phyloP scores from a whole-genome alignment of 331 rosid genomes.

The Telfairia occidentalis region DNA sequence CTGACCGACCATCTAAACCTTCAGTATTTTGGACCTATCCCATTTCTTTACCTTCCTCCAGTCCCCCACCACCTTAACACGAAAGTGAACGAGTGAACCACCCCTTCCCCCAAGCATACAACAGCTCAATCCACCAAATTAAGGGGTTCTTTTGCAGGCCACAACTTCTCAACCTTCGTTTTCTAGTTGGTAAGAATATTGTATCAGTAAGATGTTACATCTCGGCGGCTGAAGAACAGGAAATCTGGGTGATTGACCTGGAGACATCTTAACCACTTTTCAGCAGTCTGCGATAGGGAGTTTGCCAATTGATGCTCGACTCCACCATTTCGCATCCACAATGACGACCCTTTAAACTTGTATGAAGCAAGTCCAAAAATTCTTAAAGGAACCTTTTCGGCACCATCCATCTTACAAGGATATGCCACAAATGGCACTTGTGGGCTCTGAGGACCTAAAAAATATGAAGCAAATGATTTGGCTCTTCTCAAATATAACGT shows the following conservation, averaged over 20 bases:
- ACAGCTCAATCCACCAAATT: neutral
- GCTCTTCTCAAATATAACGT: neutral
- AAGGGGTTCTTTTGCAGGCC: slow-evolving; percentile 1
- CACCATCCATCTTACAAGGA: slow-evolving; percentile 19
- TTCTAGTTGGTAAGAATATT: neutral
- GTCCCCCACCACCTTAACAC: neutral
- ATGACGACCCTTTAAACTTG: slow-evolving; percentile 63
- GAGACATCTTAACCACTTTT: slow-evolving; percentile 41
- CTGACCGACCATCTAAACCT: neutral
- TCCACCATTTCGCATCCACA: slow-evolving; percentile 73
- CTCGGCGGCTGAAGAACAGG: slow-evolving; percentile 57
- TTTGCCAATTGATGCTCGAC: slow-evolving; percentile 39
- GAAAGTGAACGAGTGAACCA: neutral
- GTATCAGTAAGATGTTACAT: slow-evolving; percentile 2
- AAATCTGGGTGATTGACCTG: slow-evolving; percentile 85
- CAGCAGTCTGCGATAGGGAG: slow-evolving; percentile 48
- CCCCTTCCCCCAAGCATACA: neutral
- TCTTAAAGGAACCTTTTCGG: slow-evolving; percentile 39
- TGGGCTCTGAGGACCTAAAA: slow-evolving; percentile 38
- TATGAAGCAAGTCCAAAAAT: slow-evolving; percentile 87
- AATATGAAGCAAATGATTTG: neutral
- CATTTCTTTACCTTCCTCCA: neutral
- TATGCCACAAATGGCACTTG: slow-evolving; percentile 26
- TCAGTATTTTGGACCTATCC: neutral
- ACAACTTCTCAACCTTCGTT: neutral